phyloP scores from a whole-genome alignment of 768 basidiomycete species.

The Panaeolus papilionaceus region DNA sequence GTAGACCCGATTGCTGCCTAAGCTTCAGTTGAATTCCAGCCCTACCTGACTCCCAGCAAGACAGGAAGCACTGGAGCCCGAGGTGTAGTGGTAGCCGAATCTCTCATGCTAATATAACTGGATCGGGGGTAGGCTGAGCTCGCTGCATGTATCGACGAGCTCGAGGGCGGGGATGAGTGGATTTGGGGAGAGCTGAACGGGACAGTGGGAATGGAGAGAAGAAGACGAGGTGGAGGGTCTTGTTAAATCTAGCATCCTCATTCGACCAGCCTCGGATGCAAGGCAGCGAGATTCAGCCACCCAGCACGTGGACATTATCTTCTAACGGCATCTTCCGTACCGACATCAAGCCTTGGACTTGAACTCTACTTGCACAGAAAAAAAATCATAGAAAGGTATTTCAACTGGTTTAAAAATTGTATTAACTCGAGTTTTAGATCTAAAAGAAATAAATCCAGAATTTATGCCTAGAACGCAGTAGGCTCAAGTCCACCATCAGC shows the following conservation, averaged over 20 bases:
- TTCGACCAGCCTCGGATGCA: conserved; percentile 35
- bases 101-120: conserved; percentile 7
- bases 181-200: conserved; percentile 17
- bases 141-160: neutral
- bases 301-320: conserved; percentile 34
- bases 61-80: conserved; percentile 15
- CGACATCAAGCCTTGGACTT: conserved; percentile 21
- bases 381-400: neutral
- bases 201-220: conserved; percentile 28
- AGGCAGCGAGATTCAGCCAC: conserved; percentile 42
- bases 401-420: neutral
- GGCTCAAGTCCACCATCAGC: conserved; percentile 45
- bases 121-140: neutral
- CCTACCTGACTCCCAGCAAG: conserved; percentile 12
- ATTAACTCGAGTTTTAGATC: neutral
- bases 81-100: conserved; percentile 10
- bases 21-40: neutral
- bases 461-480: neutral
- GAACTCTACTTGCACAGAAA: neutral
- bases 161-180: neutral
- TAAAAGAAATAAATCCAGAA: conserved; percentile 32
- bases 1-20: conserved; percentile 4
- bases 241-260: conserved; percentile 18
- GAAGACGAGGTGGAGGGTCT: conserved; percentile 32
- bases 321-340: conserved; percentile 34